Evolutionary conservation across 345 rosid species (phyloP).

Genomic region (Acer saccharum): DNA sequence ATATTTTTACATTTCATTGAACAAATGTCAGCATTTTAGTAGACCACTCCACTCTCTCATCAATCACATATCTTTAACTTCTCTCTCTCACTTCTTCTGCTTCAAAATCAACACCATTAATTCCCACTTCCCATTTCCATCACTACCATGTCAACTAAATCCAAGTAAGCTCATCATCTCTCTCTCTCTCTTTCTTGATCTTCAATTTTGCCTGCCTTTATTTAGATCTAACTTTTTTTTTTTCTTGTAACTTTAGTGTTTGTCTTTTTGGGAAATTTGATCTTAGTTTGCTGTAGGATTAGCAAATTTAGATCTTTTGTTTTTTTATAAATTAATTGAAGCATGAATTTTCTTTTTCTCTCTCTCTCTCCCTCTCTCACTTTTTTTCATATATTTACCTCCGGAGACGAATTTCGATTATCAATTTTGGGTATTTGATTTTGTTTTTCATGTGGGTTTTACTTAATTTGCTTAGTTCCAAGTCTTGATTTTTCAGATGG

Average conservation of each 20-base stretch:
- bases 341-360: background rate
- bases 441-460: conserved; percentile 17
- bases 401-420: background rate
- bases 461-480: conserved; percentile 9
- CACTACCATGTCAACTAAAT: conserved; percentile 57
- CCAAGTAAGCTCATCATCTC: conserved; percentile 47
- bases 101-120: background rate
- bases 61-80: background rate
- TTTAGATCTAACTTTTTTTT: conserved; percentile 38
- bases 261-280: conserved; percentile 6
- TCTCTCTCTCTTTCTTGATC: background rate
- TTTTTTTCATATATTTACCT: background rate
- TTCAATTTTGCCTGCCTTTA: conserved; percentile 4
- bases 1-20: conserved; percentile 2
- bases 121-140: conserved; percentile 1
- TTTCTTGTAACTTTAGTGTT: conserved; percentile 11
- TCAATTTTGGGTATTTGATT: conserved; percentile 15
- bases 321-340: background rate
- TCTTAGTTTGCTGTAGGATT: conserved; percentile 6
- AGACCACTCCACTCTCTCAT: background rate
- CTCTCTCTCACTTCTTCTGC: conserved; percentile 24
- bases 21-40: conserved; percentile 45
- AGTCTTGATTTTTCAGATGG: conserved; percentile 17
- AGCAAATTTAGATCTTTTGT: conserved; percentile 20
- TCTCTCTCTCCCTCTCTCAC: background rate